Percentiles rank a stretch among this genome's conserved stretches.
These are phyloP conservation scores for Colletotrichum chrysophilum DNA, from an alignment of 2,329 filamentous ascomycete species.

Conservation along the genomic window DNA sequence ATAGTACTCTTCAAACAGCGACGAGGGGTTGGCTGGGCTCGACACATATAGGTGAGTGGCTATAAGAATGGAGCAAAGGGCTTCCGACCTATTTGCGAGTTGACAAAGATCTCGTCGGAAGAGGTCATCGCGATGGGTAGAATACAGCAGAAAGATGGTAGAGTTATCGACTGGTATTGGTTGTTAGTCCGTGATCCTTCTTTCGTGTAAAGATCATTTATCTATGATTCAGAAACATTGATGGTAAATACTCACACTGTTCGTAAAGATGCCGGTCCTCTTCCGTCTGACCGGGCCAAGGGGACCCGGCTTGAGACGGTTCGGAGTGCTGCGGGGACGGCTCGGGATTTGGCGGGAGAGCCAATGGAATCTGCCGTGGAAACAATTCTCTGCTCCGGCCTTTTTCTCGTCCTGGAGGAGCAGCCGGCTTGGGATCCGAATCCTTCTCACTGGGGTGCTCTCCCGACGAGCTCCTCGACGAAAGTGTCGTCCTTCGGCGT, in stretches of 20 bases:
- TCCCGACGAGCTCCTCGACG: neutral
- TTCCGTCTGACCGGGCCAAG: neutral
- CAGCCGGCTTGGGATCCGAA: neutral
- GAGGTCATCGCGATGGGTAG: neutral
- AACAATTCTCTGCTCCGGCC: accelerated
- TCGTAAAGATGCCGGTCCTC: neutral
- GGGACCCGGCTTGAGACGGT: neutral
- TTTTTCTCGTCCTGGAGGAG: neutral
- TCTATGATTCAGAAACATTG: neutral
- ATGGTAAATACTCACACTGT: neutral
- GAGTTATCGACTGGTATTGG: neutral
- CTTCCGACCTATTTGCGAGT: neutral
- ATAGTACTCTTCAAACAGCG: neutral
- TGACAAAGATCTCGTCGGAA: neutral
- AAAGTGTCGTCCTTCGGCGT: neutral
- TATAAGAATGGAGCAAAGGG: neutral
- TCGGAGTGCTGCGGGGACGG: neutral
- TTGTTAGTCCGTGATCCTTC: neutral
- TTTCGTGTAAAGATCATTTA: accelerated
- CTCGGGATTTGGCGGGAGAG: neutral
- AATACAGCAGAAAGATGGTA: neutral
- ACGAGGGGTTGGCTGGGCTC: neutral
- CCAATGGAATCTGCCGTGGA: neutral
- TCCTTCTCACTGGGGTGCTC: neutral
- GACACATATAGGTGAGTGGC: neutral